These are phyloP conservation scores for Fusarium fujikuroi DNA, from an alignment of 2,329 filamentous ascomycete genomes.

Conservation along the genomic window DNA sequence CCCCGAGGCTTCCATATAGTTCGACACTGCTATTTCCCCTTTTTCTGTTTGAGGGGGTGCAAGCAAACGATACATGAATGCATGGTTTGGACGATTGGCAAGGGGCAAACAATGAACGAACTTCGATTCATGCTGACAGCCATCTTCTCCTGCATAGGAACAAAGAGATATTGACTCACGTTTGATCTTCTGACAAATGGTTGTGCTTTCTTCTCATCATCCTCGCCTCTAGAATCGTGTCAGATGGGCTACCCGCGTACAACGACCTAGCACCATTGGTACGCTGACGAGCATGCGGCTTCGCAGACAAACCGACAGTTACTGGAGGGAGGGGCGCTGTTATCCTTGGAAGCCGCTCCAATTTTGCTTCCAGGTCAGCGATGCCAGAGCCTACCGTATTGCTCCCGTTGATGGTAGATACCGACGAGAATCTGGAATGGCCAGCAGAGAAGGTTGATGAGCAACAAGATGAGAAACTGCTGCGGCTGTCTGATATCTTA, in stretches of 20 bases:
- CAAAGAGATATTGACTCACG: constrained; percentile 17
- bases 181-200: constrained; percentile 42
- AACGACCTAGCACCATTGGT: neutral
- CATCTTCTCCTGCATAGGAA: neutral
- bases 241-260: constrained; percentile 19
- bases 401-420: constrained; percentile 60
- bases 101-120: neutral
- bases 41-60: neutral
- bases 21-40: neutral
- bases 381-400: constrained; percentile 49
- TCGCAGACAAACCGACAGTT: constrained; percentile 15
- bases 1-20: neutral
- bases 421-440: constrained; percentile 65
- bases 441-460: constrained; percentile 58
- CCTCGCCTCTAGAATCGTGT: constrained; percentile 28
- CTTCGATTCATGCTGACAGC: neutral
- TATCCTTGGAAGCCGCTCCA: constrained; percentile 43
- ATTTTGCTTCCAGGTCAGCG: constrained; percentile 54
- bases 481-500: constrained; percentile 60
- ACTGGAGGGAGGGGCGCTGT: constrained; percentile 22
- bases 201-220: constrained; percentile 34
- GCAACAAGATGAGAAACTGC: constrained; percentile 62
- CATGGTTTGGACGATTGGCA: neutral
- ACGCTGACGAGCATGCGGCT: constrained; percentile 13
- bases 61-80: neutral